Percentiles rank a stretch among this genome's conserved stretches.
Evolutionary conservation across 2,329 filamentous ascomycete species (phyloP).

Genomic region (Pseudocercospora fuligena): DNA sequence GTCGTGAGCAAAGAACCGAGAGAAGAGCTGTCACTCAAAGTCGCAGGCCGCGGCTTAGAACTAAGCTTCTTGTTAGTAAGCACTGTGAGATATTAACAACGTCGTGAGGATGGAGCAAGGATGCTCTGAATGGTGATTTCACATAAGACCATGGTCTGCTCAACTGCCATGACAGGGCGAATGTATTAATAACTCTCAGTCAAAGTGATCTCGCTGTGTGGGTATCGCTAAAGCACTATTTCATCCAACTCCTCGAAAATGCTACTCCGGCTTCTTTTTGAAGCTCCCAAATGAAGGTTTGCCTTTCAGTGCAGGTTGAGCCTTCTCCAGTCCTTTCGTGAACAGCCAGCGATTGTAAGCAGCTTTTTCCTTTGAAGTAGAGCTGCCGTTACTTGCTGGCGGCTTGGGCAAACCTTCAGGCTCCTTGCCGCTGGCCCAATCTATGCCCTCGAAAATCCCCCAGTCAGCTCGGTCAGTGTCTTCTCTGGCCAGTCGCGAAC

Average conservation of each 20-base stretch:
- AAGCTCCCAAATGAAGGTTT: conserved; percentile 45
- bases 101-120: neutral
- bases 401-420: conserved; percentile 49
- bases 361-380: neutral
- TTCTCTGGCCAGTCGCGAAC: conserved; percentile 30
- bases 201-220: neutral
- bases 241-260: neutral
- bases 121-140: neutral
- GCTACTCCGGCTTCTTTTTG: neutral
- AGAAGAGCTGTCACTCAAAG: neutral
- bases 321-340: conserved; percentile 35
- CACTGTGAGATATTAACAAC: neutral
- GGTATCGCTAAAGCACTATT: neutral
- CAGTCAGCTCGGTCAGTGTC: conserved; percentile 44
- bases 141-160: neutral
- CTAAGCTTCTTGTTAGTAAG: neutral
- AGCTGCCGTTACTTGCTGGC: neutral
- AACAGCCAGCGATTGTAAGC: neutral
- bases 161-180: neutral
- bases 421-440: conserved; percentile 59
- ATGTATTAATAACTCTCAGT: neutral
- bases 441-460: conserved; percentile 57
- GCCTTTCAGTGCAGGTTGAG: conserved; percentile 20
- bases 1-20: neutral
- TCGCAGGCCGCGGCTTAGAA: neutral